Evolutionary conservation across 768 basidiomycete genomes (phyloP).

Genomic region (Trametes cubensis): DNA sequence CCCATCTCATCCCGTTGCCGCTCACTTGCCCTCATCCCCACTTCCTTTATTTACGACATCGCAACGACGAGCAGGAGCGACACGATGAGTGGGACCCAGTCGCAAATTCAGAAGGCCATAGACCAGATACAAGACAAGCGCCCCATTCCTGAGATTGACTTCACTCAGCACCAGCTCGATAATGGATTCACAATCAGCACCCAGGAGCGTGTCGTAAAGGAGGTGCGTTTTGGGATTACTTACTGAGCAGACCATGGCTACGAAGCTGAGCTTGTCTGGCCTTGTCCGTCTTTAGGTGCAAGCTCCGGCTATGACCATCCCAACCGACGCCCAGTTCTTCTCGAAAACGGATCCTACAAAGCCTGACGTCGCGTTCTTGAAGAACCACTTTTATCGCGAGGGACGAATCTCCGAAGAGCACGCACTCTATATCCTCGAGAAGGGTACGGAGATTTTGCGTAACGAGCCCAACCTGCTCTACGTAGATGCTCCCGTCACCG

Average conservation of each 20-base stretch:
- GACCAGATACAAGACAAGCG: conserved; percentile 59
- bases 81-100: conserved; percentile 35
- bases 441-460: conserved; percentile 80
- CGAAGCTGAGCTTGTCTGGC: neutral
- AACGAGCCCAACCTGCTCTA: conserved; percentile 88
- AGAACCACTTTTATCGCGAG: conserved; percentile 99
- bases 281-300: conserved; percentile 67
- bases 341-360: conserved; percentile 81
- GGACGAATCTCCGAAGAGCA: conserved; percentile 93
- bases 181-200: conserved; percentile 92
- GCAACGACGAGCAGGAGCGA: conserved; percentile 12
- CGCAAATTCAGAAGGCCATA: conserved; percentile 68
- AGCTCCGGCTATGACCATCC: conserved; percentile 92
- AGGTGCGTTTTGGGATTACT: conserved; percentile 56
- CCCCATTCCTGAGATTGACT: conserved; percentile 72
- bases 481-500: conserved; percentile 97
- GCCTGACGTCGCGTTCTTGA: conserved; percentile 94
- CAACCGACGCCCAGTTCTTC: conserved; percentile 94
- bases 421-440: conserved; percentile 90
- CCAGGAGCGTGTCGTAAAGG: conserved; percentile 94
- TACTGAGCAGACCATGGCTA: neutral
- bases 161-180: conserved; percentile 89
- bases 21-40: conserved; percentile 14
- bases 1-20: conserved; percentile 21
- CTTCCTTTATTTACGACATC: conserved; percentile 12